phyloP scores from a whole-genome alignment of 805 yeast genomes.

The Sugiyamaella chiloensis region DNA sequence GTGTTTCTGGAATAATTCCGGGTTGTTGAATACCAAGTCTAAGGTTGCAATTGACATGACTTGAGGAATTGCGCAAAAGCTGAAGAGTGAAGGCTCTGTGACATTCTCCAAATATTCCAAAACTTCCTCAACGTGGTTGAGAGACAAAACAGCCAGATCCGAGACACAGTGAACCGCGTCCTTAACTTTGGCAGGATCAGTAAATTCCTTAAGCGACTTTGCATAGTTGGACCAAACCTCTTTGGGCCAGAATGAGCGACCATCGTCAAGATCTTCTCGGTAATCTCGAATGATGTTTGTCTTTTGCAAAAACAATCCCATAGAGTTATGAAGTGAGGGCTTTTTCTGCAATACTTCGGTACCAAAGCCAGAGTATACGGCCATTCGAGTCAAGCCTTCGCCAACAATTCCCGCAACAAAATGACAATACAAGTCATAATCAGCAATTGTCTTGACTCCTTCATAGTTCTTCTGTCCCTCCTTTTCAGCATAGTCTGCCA shows the following conservation, averaged over 20 bases:
- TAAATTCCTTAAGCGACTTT: slow-evolving; percentile 55
- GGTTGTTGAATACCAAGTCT: slow-evolving; percentile 80
- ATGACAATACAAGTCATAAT: slow-evolving; percentile 89
- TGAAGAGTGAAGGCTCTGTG: slow-evolving; percentile 77
- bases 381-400: slow-evolving; percentile 84
- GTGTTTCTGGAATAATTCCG: slow-evolving; percentile 60
- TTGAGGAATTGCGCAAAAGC: slow-evolving; percentile 96
- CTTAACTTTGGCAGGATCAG: slow-evolving; percentile 43
- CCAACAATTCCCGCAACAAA: slow-evolving; percentile 98
- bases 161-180: slow-evolving; percentile 74
- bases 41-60: slow-evolving; percentile 98
- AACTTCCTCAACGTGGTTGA: slow-evolving; percentile 73
- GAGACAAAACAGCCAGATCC: slow-evolving; percentile 74
- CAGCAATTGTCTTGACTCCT: slow-evolving; percentile 75
- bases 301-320: slow-evolving; percentile 95
- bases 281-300: slow-evolving; percentile 95
- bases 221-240: slow-evolving; percentile 89
- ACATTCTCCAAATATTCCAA: slow-evolving; percentile 72
- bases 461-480: slow-evolving; percentile 67
- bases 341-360: slow-evolving; percentile 50
- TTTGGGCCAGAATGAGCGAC: slow-evolving; percentile 93
- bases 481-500: slow-evolving; percentile 87
- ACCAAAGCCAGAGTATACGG: slow-evolving; percentile 72
- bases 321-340: slow-evolving; percentile 64
- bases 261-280: slow-evolving; percentile 86